phyloP scores from a whole-genome alignment of 345 rosid genomes.

The Syzygium oleosum region DNA sequence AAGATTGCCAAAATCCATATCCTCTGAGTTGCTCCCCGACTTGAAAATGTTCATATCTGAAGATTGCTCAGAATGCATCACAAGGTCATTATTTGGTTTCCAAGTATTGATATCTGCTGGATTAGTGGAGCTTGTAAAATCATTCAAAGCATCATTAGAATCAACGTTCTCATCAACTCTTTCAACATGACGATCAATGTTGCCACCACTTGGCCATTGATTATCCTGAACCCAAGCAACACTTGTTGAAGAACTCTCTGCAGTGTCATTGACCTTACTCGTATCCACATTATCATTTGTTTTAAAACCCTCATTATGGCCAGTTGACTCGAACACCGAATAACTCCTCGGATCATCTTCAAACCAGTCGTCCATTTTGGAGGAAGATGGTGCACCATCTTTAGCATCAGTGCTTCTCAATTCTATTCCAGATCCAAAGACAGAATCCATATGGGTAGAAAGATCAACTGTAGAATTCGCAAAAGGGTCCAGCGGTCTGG shows the following conservation, averaged over 20 bases:
- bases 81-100: slow-evolving; percentile 5
- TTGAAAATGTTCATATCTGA: slow-evolving; percentile 26
- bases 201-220: slow-evolving; percentile 23
- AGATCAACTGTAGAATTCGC: not conserved
- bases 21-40: slow-evolving; percentile 7
- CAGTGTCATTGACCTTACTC: slow-evolving; percentile 2
- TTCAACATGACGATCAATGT: slow-evolving; percentile 10
- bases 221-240: slow-evolving; percentile 22
- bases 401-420: not conserved
- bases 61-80: slow-evolving; percentile 10
- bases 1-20: slow-evolving; percentile 25
- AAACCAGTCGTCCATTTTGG: slow-evolving; percentile 5
- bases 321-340: slow-evolving; percentile 3
- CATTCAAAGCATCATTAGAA: slow-evolving; percentile 58
- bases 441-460: slow-evolving; percentile 7
- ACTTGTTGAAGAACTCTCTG: slow-evolving; percentile 20
- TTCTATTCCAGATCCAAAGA: slow-evolving; percentile 9
- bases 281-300: slow-evolving; percentile 8
- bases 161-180: slow-evolving; percentile 33
- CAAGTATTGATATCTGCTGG: slow-evolving; percentile 9
- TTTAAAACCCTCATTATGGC: slow-evolving; percentile 13
- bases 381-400: not conserved
- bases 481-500: slow-evolving; percentile 2
- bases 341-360: slow-evolving; percentile 1
- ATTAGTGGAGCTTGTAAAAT: slow-evolving; percentile 39